phyloP scores from a whole-genome alignment of 2,329 filamentous ascomycete species.

The Alternaria sp. region DNA sequence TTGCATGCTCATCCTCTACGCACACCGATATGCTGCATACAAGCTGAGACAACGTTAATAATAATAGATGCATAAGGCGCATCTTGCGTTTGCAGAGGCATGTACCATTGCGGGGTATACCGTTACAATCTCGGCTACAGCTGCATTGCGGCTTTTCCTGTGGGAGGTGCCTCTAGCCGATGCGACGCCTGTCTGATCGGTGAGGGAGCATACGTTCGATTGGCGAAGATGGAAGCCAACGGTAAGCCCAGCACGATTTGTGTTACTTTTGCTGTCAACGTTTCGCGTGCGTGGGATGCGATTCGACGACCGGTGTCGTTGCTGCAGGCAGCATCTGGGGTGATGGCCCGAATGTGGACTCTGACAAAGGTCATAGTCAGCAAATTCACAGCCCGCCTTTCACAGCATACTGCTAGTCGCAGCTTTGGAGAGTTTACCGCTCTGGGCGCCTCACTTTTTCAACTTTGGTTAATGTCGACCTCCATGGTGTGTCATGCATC shows the following conservation, averaged over 20 bases:
- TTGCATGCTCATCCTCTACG: not conserved
- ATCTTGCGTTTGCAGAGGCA: constrained; percentile 6
- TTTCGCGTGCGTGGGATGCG: constrained; percentile 3
- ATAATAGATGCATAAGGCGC: constrained; percentile 5
- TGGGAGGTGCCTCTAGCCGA: constrained; percentile 31
- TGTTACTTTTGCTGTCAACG: constrained; percentile 14
- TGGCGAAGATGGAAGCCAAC: constrained; percentile 13
- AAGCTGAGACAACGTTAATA: constrained; percentile 7
- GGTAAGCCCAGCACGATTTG: constrained; percentile 7
- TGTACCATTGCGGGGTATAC: constrained; percentile 7
- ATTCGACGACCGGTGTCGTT: constrained; percentile 16
- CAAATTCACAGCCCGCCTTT: too few relatives aligned
- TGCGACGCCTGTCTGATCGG: constrained; percentile 18
- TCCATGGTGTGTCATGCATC: not conserved
- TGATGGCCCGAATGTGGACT: constrained; percentile 6
- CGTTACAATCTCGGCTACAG: constrained; percentile 16
- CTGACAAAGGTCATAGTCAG: too few relatives aligned
- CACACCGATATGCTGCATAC: constrained; percentile 9
- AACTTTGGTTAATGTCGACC: not conserved
- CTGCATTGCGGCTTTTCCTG: constrained; percentile 7
- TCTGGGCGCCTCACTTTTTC: constrained; percentile 7
- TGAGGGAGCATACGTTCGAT: constrained; percentile 18
- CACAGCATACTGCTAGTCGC: not conserved
- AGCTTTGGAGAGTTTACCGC: not conserved
- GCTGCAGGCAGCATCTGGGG: constrained; percentile 2